Conservation (phyloP, 208 protist genomes). For the Zelonia costaricensis region DNA sequence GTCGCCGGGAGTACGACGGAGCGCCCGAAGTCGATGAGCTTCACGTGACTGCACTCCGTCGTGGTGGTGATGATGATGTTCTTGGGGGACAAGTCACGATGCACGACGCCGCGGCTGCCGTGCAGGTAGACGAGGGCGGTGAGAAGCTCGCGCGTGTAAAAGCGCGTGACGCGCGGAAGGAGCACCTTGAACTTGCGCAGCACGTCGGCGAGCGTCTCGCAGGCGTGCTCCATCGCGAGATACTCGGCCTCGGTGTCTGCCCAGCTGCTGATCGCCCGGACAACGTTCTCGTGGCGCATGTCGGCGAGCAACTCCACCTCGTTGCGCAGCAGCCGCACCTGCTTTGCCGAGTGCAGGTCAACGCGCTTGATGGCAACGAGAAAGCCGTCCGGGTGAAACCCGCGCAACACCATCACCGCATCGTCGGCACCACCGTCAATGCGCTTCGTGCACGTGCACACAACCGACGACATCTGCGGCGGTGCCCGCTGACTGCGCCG, state of each 20-base stretch:
- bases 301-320: constrained; percentile 56
- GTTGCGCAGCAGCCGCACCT: constrained; percentile 33
- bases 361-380: constrained; percentile 66
- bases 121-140: constrained; percentile 73
- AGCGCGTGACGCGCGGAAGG: constrained; percentile 38
- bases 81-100: constrained; percentile 78
- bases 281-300: constrained; percentile 67
- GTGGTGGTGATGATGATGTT: constrained; percentile 80
- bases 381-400: constrained; percentile 38
- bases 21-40: constrained; percentile 81
- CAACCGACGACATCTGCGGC: not conserved
- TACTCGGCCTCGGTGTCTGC: constrained; percentile 44
- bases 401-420: constrained; percentile 16
- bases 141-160: constrained; percentile 58
- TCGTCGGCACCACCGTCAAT: constrained; percentile 1
- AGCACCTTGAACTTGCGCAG: constrained; percentile 50
- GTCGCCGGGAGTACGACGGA: constrained; percentile 21
- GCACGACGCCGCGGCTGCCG: constrained; percentile 44
- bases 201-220: constrained; percentile 59
- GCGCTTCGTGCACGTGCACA: constrained; percentile 19
- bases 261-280: constrained; percentile 54
- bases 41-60: constrained; percentile 45
- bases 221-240: constrained; percentile 70
- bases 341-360: constrained; percentile 15
- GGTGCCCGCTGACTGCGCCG: constrained; percentile 6